Base-by-base conservation (phyloP, 2,329 filamentous ascomycete species). In the Capronia americana region DNA sequence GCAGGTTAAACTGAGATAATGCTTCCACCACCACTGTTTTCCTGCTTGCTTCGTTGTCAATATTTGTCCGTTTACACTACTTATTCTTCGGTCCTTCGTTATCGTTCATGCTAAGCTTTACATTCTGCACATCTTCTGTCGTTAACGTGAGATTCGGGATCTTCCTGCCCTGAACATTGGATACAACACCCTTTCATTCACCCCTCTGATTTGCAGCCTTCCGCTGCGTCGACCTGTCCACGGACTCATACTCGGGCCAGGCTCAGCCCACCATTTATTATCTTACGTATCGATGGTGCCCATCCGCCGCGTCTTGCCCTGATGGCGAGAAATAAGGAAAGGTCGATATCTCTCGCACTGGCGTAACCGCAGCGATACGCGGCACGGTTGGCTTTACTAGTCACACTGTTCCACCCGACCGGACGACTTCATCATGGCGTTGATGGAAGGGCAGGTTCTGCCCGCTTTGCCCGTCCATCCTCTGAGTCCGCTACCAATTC, bases 381-480 rank as follows among this genome's bases (percentile, higher is more conserved):
- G 57, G 41, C 28, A 44, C 28, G 30, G 26, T 20, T 30, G 44
- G 17, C 38, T 44, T n/a, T 59, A 14, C 48, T 26, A 26, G 48
- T 32, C 46, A 14, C 11, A 28, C 30, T 59, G 11, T 32, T 30
- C 11, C 28, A 44, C 30, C 20, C 24, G 23, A 50, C 57, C 34
- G 28, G 56, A 50, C 61, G 32, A 50, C 26, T n/a, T 28, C 28
- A 55, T n/a, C 28, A 38, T 55, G 57, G 24, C 57, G 20, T 57
- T 68, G 60, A 51, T 66, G 32, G 63, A 68, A 20, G 66, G 66
- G 24, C 66, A 70, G 48, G 26, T 64, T 48, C 59, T 73, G 26
- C 70, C 71, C 20, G 41, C 65, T 17, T 46, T 68, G 30, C 68
- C 69, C 41, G 26, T 69, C 26, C 70, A 72, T 38, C 62, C 65